A percentile compares a stretch with the other conserved stretches of the same genome.
These are phyloP conservation scores for Eragrostis curvula DNA, from an alignment of 176 grass and related monocot species.

Conservation along the genomic window DNA sequence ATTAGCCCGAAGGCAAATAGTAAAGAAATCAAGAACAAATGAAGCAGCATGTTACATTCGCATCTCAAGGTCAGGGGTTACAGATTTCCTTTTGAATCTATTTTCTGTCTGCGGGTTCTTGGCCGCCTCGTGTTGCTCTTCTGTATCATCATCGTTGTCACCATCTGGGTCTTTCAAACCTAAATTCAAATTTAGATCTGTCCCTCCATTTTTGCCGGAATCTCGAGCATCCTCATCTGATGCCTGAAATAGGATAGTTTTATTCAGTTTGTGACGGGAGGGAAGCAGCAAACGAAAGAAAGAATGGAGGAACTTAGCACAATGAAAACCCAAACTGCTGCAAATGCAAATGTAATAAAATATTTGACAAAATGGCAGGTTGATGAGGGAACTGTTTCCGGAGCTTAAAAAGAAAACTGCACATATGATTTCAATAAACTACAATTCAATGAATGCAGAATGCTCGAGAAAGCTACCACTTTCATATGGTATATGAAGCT, in stretches of 20 bases:
- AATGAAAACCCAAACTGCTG: background rate
- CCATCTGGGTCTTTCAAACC: slow-evolving; percentile 59
- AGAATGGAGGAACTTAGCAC: background rate
- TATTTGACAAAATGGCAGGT: background rate
- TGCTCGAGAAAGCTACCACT: no score
- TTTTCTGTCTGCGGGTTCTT: slow-evolving; percentile 36
- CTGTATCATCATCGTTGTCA: slow-evolving; percentile 49
- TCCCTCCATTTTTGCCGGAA: slow-evolving; percentile 50
- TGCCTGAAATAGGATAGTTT: slow-evolving; percentile 51
- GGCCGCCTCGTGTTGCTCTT: slow-evolving; percentile 28
- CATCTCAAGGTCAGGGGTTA: slow-evolving; percentile 65
- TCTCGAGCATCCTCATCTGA: slow-evolving; percentile 51
- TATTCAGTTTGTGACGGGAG: background rate
- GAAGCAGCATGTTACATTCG: slow-evolving; percentile 49
- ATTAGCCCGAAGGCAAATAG: slow-evolving; percentile 21
- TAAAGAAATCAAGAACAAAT: slow-evolving; percentile 41
- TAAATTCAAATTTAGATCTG: slow-evolving; percentile 76
- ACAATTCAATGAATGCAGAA: no score
- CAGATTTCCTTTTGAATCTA: slow-evolving; percentile 62
- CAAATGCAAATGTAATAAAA: background rate
- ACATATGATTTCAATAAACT: background rate
- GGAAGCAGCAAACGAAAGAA: background rate
- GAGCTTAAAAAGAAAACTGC: background rate
- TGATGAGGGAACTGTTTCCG: background rate
- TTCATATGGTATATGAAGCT: slow-evolving; percentile 15